These are phyloP conservation scores for Scheffersomyces cryptocercus DNA, from an alignment of 1,139 yeast genomes.

Conservation along the genomic window DNA sequence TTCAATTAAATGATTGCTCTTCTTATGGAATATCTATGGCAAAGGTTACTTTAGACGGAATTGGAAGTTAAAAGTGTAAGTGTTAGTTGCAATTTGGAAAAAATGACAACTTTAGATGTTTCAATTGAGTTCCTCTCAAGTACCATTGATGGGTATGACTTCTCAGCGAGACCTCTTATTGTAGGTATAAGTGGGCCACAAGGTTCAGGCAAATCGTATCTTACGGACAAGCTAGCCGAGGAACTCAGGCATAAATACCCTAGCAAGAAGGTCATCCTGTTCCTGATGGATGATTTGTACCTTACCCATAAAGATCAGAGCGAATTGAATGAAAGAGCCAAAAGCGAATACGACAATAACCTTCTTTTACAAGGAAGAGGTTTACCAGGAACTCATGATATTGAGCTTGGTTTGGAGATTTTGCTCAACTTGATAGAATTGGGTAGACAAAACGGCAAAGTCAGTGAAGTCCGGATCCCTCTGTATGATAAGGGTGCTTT, in stretches of 20 bases:
- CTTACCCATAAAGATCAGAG: constrained; percentile 63
- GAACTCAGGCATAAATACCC: constrained; percentile 39
- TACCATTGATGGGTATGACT: constrained; percentile 17
- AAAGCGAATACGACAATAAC: constrained; percentile 36
- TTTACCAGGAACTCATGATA: constrained; percentile 92
- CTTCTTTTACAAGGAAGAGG: constrained; percentile 76
- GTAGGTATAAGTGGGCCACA: constrained; percentile 86
- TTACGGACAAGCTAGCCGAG: constrained; percentile 47
- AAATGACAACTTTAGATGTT: constrained; percentile 17
- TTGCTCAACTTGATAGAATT: constrained; percentile 16
- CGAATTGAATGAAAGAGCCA: constrained; percentile 36
- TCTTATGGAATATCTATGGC: too few relatives aligned
- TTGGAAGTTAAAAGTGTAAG: neutral
- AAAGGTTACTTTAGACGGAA: too few relatives aligned
- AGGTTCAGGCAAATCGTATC: constrained; percentile 86
- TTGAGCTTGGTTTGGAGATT: constrained; percentile 36
- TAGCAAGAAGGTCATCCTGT: constrained; percentile 46
- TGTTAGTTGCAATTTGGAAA: neutral
- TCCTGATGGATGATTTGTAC: constrained; percentile 88
- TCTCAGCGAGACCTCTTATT: constrained; percentile 45
- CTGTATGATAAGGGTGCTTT: constrained; percentile 75
- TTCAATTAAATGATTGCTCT: too few relatives aligned
- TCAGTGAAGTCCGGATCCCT: constrained; percentile 50
- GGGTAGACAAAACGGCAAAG: constrained; percentile 6
- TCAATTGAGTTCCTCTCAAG: constrained; percentile 22